Percentiles rank a stretch among this genome's conserved stretches.
Conservation (phyloP, 495 filamentous ascomycete genomes). For the Pyrenula massariospora region DNA sequence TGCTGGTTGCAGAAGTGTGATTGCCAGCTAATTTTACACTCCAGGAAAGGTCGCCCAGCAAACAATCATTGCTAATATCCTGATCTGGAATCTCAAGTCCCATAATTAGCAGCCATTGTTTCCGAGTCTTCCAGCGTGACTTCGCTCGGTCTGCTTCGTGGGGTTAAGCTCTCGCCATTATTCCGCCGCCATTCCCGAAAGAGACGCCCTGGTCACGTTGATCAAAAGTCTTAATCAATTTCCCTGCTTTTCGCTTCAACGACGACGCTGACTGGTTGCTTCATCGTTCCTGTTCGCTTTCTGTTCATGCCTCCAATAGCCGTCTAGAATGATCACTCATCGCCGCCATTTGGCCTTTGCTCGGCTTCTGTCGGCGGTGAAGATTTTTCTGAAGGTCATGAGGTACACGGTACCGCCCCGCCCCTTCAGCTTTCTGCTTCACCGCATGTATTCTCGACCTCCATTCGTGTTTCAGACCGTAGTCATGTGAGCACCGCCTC, state of each 20-base stretch:
- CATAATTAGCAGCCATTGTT: background rate
- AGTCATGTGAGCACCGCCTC: background rate
- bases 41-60: background rate
- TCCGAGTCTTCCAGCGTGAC: background rate
- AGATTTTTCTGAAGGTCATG: background rate
- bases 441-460: background rate
- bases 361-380: background rate
- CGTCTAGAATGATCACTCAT: background rate
- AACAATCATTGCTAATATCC: background rate
- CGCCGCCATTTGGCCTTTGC: background rate
- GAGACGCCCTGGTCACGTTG: background rate
- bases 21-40: background rate
- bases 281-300: background rate
- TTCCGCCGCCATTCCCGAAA: background rate
- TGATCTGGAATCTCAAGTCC: background rate
- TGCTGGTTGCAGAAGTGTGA: background rate
- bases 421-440: background rate
- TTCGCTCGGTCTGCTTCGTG: background rate
- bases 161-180: background rate
- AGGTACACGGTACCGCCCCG: background rate
- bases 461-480: background rate
- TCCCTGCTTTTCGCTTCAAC: background rate
- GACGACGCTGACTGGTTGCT: background rate
- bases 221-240: background rate
- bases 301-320: background rate